Conservation (phyloP, 805 yeast species). For the Candida dajiaensis region DNA sequence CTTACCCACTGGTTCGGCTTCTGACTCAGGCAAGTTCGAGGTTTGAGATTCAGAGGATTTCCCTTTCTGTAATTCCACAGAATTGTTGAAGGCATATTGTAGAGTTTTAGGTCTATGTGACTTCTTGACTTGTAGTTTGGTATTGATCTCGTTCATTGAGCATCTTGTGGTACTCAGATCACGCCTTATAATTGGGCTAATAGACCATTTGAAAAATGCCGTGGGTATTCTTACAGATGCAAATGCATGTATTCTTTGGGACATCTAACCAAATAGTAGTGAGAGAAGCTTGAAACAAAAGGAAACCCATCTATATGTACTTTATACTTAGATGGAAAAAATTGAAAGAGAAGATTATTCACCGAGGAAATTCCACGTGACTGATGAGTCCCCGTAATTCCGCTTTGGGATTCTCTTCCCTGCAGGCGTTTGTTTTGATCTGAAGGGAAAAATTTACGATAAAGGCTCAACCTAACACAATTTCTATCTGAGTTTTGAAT, state of each 20-base stretch:
- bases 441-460: neutral
- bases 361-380: neutral
- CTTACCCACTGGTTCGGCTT: neutral
- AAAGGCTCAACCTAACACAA: neutral
- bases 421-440: neutral
- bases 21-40: neutral
- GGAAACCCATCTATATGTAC: too few relatives aligned
- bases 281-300: neutral
- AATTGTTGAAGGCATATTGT: neutral
- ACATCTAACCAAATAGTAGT: neutral
- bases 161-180: neutral
- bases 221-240: neutral
- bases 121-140: neutral
- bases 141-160: neutral
- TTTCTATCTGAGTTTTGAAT: neutral
- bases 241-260: neutral
- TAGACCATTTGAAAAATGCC: neutral
- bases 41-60: neutral
- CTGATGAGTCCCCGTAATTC: neutral
- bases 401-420: neutral
- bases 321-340: too few relatives aligned
- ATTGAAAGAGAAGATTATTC: neutral
- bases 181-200: neutral
- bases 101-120: slow-evolving; percentile 6
- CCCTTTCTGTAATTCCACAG: neutral